Percentiles rank a stretch among this genome's conserved stretches.
phyloP scores from a whole-genome alignment of 163 green algal species.

The Chlorella variabilis region DNA sequence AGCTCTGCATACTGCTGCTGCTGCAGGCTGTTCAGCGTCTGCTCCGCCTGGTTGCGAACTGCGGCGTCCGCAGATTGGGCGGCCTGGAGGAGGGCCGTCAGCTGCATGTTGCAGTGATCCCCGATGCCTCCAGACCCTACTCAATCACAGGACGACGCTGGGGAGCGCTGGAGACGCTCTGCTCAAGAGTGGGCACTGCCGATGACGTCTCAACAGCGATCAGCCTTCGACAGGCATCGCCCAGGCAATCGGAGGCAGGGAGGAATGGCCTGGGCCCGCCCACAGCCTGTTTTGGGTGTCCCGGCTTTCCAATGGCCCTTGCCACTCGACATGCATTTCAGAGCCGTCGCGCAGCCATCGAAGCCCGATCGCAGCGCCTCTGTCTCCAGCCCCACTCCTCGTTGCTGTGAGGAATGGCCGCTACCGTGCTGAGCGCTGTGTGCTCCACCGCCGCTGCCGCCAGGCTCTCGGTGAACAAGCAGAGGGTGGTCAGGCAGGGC shows the following conservation, averaged over 20 bases:
- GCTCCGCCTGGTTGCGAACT: slow-evolving; percentile 81
- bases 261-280: too few relatives aligned
- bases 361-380: too few relatives aligned
- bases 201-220: not conserved
- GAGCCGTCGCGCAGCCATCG: too few relatives aligned
- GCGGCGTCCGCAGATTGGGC: slow-evolving; percentile 76
- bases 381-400: too few relatives aligned
- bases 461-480: not conserved
- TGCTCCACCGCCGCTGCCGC: slow-evolving; percentile 11
- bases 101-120: slow-evolving; percentile 2
- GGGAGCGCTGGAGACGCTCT: too few relatives aligned
- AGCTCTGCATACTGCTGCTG: slow-evolving; percentile 81
- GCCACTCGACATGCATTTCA: too few relatives aligned
- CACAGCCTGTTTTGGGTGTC: too few relatives aligned
- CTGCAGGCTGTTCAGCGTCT: slow-evolving; percentile 82
- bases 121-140: not conserved
- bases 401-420: slow-evolving; percentile 2
- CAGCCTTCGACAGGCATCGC: too few relatives aligned
- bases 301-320: too few relatives aligned
- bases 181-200: not conserved
- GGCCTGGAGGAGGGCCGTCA: slow-evolving; percentile 70
- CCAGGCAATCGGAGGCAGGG: too few relatives aligned
- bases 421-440: not conserved
- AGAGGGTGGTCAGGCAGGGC: not conserved
- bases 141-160: not conserved